These are phyloP conservation scores for Diplodia mutila DNA, from an alignment of 2,329 filamentous ascomycete genomes.

Conservation along the genomic window DNA sequence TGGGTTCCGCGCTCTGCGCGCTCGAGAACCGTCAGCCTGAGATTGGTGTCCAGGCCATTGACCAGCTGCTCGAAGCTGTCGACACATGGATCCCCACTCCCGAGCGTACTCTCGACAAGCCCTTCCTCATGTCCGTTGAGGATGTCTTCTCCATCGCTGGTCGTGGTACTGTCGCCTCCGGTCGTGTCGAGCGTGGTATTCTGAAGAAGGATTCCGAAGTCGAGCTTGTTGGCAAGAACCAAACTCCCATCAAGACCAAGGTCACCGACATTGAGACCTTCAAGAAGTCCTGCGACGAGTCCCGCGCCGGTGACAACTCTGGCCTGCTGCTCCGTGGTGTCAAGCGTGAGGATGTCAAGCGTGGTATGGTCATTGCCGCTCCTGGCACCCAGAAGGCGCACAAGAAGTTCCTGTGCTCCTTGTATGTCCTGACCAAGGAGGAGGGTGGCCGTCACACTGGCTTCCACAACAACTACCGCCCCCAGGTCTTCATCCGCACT, in stretches of 20 bases:
- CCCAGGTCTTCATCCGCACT: conserved; percentile 94
- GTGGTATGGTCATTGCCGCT: conserved; percentile 90
- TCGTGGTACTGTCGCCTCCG: conserved; percentile 94
- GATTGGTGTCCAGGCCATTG: conserved; percentile 85
- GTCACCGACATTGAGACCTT: conserved; percentile 99
- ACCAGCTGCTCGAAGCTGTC: conserved; percentile 86
- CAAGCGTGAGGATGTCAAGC: conserved; percentile 89
- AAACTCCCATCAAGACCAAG: conserved; percentile 90
- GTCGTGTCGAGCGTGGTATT: conserved; percentile 93
- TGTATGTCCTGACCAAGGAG: conserved; percentile 97
- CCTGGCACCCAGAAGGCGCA: conserved; percentile 85
- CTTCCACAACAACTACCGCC: conserved; percentile 94
- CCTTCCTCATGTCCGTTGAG: conserved; percentile 98
- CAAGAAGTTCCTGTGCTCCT: conserved; percentile 89
- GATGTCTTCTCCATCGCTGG: conserved; percentile 65
- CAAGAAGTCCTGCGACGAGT: conserved; percentile 99
- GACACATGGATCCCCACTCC: conserved; percentile 97
- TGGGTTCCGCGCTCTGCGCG: conserved; percentile 95
- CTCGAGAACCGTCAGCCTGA: conserved; percentile 85
- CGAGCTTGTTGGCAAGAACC: conserved; percentile 88
- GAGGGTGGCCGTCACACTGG: conserved; percentile 97
- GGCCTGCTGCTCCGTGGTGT: conserved; percentile 94
- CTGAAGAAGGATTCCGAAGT: conserved; percentile 94
- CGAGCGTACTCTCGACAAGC: conserved; percentile 91
- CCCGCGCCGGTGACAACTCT: conserved; percentile 95